Percentiles rank a stretch among this genome's conserved stretches.
phyloP scores from a whole-genome alignment of 2,329 filamentous ascomycete genomes.

The Colletotrichum lupini region DNA sequence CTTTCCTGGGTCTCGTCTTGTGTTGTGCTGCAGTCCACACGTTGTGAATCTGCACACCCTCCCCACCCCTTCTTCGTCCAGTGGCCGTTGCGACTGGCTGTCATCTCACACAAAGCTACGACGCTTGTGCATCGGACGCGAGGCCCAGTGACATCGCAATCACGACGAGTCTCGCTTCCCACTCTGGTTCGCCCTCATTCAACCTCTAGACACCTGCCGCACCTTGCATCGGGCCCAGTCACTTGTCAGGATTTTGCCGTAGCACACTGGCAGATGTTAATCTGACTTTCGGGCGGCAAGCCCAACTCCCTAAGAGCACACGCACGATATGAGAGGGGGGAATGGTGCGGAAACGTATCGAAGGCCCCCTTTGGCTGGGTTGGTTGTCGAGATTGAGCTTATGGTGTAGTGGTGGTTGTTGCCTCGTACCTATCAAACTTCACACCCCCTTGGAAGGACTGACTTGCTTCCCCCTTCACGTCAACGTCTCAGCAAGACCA shows the following conservation, averaged over 20 bases:
- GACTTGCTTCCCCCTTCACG: conserved; percentile 23
- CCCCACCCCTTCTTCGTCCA: conserved; percentile 18
- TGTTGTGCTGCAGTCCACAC: not conserved
- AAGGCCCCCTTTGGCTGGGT: not conserved
- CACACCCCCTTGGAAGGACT: not conserved
- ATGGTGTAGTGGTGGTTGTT: not conserved
- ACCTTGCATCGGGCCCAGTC: conserved; percentile 17
- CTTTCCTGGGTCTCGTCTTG: conserved; percentile 11
- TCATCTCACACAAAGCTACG: conserved; percentile 31
- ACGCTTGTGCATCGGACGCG: conserved; percentile 22
- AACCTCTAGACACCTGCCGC: conserved; percentile 5
- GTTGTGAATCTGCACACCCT: conserved; percentile 22
- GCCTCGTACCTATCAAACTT: not conserved
- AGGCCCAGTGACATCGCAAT: conserved; percentile 22
- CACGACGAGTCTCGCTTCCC: conserved; percentile 21
- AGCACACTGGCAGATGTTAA: conserved; percentile 10
- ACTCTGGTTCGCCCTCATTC: conserved; percentile 3
- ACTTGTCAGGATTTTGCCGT: not conserved
- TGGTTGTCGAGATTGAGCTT: not conserved
- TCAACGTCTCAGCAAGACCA: conserved; percentile 31
- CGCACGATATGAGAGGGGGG: not conserved
- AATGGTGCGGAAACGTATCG: not conserved
- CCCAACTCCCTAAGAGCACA: not conserved
- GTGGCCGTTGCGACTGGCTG: conserved; percentile 28
- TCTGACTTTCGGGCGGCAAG: conserved; percentile 19